Evolutionary conservation across 352 stramenopile genomes (phyloP).

Genomic region (Phytophthora aleatoria): DNA sequence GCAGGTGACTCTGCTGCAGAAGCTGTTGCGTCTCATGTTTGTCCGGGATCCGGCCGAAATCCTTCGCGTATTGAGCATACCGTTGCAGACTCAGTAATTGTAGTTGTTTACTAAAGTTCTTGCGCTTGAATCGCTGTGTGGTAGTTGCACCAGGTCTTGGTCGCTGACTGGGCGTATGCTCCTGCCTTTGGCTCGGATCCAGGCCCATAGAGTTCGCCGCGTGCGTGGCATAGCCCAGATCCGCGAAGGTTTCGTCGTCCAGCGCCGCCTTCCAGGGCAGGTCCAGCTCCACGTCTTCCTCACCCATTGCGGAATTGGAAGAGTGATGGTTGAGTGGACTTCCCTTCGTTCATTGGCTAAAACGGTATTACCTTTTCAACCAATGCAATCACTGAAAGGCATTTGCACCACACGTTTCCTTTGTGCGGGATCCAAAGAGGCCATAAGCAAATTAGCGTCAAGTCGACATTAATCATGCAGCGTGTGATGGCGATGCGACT

Average conservation of each 20-base stretch:
- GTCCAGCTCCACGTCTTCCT: slow-evolving; percentile 51
- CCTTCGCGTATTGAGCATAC: slow-evolving; percentile 51
- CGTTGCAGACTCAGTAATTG: slow-evolving; percentile 64
- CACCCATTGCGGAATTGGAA: slow-evolving; percentile 26
- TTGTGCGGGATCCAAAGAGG: slow-evolving; percentile 4
- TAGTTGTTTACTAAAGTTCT: slow-evolving; percentile 74
- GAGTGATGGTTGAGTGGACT: slow-evolving; percentile 31
- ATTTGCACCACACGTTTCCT: slow-evolving; percentile 36
- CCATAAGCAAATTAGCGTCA: slow-evolving; percentile 15
- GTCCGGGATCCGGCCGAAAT: slow-evolving; percentile 44
- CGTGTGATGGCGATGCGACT: slow-evolving; percentile 54
- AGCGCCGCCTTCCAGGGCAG: slow-evolving; percentile 55
- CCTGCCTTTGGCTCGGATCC: slow-evolving; percentile 18
- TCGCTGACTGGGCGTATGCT: slow-evolving; percentile 6
- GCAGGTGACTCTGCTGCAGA: slow-evolving; percentile 53
- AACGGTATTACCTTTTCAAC: slow-evolving; percentile 18
- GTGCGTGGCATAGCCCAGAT: slow-evolving; percentile 28
- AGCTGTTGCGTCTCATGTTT: slow-evolving; percentile 55
- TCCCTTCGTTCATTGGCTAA: slow-evolving; percentile 27
- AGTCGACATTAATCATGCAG: slow-evolving; percentile 40
- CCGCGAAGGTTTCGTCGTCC: slow-evolving; percentile 49
- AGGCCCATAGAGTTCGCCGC: slow-evolving; percentile 9
- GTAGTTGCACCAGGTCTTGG: slow-evolving; percentile 5
- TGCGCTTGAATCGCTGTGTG: slow-evolving; percentile 53
- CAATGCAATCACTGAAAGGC: slow-evolving; percentile 25